Percentiles rank a stretch among this genome's conserved stretches.
Conservation (phyloP, 139 green algal genomes). For the Trebouxia sp. region DNA sequence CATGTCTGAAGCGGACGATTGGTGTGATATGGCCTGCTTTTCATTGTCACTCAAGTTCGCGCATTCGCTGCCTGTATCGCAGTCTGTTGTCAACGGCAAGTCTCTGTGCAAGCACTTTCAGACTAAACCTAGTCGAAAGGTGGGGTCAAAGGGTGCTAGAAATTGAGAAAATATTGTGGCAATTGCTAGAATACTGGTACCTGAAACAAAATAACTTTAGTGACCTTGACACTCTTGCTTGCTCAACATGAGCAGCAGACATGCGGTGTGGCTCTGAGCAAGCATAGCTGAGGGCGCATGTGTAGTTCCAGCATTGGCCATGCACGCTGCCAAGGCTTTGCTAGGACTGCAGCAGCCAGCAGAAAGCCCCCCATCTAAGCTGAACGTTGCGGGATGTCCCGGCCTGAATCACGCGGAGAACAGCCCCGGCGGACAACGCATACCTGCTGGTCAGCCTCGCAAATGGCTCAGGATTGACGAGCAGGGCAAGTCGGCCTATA, state of each 20-base stretch:
- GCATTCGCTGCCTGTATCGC: neutral
- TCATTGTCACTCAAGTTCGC: neutral
- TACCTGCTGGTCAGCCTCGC: conserved; percentile 10
- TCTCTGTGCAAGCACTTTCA: no score
- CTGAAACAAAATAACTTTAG: no score
- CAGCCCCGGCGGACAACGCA: neutral
- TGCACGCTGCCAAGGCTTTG: neutral
- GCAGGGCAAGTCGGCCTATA: conserved; percentile 11
- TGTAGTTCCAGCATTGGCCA: neutral
- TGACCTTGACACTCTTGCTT: no score
- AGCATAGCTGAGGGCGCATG: neutral
- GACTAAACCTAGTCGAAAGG: no score
- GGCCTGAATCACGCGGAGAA: neutral
- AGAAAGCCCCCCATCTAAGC: neutral
- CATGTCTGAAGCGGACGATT: conserved; percentile 11
- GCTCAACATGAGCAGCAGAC: no score
- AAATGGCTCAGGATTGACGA: conserved; percentile 27
- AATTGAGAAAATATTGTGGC: no score
- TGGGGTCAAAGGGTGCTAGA: no score
- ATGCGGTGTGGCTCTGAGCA: no score
- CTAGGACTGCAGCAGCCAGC: neutral
- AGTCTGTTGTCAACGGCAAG: no score
- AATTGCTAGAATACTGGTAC: no score
- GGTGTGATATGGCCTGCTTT: neutral
- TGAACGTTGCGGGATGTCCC: neutral